Percentiles rank a stretch among this genome's conserved stretches.
Conservation (phyloP, 768 basidiomycete species). For the Saitozyma podzolica region DNA sequence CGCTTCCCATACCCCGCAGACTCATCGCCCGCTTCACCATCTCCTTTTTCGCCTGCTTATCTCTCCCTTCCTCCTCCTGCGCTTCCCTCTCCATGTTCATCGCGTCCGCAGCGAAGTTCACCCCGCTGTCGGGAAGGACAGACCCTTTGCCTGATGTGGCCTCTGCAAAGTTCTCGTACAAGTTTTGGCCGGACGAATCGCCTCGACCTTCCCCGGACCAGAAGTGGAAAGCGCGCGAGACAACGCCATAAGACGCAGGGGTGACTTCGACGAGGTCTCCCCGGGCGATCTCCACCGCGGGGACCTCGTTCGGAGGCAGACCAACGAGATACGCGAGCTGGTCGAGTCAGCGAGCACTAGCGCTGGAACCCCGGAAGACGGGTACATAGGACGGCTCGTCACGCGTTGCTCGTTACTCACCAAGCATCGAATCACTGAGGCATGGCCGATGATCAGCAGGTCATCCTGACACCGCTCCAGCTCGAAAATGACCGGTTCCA, state of each 20-base stretch:
- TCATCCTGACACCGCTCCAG: constrained; percentile 92
- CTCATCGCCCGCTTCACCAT: constrained; percentile 10
- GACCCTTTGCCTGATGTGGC: constrained; percentile 49
- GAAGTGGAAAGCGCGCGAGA: constrained; percentile 68
- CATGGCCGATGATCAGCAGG: constrained; percentile 92
- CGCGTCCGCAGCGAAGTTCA: constrained; percentile 39
- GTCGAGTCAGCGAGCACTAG: too few species aligned
- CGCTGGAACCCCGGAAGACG: too few species aligned
- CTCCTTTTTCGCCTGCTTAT: constrained; percentile 28
- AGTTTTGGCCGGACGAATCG: constrained; percentile 48
- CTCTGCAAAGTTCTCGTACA: constrained; percentile 55
- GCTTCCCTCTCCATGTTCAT: constrained; percentile 45
- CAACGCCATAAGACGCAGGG: constrained; percentile 65
- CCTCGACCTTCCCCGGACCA: constrained; percentile 51
- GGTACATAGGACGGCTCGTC: too few species aligned
- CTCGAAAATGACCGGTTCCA: constrained; percentile 91
- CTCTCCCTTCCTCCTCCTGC: constrained; percentile 39
- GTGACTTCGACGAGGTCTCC: constrained; percentile 85
- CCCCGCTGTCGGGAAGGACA: constrained; percentile 37
- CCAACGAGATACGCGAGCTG: constrained; percentile 69
- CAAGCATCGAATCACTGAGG: constrained; percentile 94
- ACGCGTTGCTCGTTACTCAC: constrained; percentile 26
- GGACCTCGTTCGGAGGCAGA: constrained; percentile 90
- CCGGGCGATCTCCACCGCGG: constrained; percentile 93
- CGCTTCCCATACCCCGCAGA: constrained; percentile 6